Evolutionary conservation across 2,329 filamentous ascomycete genomes (phyloP).

Genomic region (Thelonectria rubi): DNA sequence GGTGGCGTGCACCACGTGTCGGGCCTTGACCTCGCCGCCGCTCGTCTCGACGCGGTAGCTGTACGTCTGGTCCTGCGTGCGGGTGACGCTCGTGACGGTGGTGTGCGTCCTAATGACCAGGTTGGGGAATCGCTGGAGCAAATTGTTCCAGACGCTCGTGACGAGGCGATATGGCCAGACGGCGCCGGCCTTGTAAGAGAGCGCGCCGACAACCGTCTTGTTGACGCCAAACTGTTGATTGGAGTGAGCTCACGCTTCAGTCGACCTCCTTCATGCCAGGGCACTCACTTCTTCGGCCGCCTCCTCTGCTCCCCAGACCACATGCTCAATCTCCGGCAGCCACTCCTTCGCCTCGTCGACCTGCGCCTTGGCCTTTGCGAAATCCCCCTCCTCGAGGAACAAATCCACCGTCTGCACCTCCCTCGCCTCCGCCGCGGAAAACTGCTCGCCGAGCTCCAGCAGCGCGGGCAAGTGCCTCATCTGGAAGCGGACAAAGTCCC

Average conservation of each 20-base stretch:
- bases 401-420: constrained; percentile 59
- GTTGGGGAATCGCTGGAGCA: constrained; percentile 48
- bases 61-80: constrained; percentile 20
- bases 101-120: constrained; percentile 53
- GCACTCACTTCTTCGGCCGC: constrained; percentile 44
- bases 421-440: constrained; percentile 52
- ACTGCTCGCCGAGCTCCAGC: constrained; percentile 48
- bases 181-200: constrained; percentile 58
- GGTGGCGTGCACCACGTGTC: constrained; percentile 66
- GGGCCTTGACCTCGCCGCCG: constrained; percentile 54
- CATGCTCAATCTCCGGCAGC: constrained; percentile 52
- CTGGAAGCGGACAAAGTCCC: constrained; percentile 54
- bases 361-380: constrained; percentile 44
- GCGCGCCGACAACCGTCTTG: constrained; percentile 50
- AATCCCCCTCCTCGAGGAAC: constrained; percentile 50
- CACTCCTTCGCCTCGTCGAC: constrained; percentile 48
- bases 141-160: constrained; percentile 54
- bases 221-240: constrained; percentile 47
- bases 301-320: constrained; percentile 47
- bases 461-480: constrained; percentile 53
- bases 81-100: constrained; percentile 44
- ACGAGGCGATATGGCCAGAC: constrained; percentile 62
- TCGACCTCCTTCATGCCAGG: no score
- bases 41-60: constrained; percentile 56
- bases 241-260: background rate